Base-by-base conservation (phyloP, 805 yeast species). In the Starmerella cellae region DNA sequence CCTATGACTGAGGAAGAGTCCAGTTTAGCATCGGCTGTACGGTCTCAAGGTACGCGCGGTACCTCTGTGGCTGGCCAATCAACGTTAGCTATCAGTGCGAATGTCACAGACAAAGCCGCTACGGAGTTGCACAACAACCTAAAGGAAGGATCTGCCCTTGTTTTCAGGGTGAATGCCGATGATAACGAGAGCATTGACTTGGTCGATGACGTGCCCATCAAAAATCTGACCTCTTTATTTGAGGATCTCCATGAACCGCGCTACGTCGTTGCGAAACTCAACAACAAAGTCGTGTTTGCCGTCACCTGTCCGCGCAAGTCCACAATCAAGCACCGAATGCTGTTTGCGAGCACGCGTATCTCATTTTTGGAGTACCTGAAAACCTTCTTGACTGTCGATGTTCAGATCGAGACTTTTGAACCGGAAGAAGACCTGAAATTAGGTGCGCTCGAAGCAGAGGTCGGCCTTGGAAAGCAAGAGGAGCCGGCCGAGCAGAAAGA, bases 281-380 rank as follows among this genome's bases (percentile, higher is more conserved):
- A 42, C 10, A 50, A 42, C 33, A 51, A 69, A 65, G 38, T 65
- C 65, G 53, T 73, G 27, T 85, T 88, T 59, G 73, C 87, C 26
- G 83, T 83, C 58, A 70, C 88, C 6, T 87, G 95, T 60, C 97
- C 98, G 3, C 75, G 93, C 0, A 85, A 87, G 1, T 79, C 95
- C 34, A 78, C 77, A 61, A 91, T 91, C 32, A 81, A 79, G 60
- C 91, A 85, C 40, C 72, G 97, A 54, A 88, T 88, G 96, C 60
- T 85, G 39, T 84, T 85, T 56, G 97, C 98, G 1, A 73, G 94
- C 2, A 79, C 79, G 47, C 79, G 68, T 21, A 50, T 53, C 32
- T 51, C 60, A 5, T 52, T 64, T n/a, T 42, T 59, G 21, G 50
- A 50, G 19, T 51, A 43, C 29, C 52, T 60, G 21, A 50, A 55